phyloP scores from a whole-genome alignment of 1,284 basidiomycete genomes.

The Heliocybe sulcata region DNA sequence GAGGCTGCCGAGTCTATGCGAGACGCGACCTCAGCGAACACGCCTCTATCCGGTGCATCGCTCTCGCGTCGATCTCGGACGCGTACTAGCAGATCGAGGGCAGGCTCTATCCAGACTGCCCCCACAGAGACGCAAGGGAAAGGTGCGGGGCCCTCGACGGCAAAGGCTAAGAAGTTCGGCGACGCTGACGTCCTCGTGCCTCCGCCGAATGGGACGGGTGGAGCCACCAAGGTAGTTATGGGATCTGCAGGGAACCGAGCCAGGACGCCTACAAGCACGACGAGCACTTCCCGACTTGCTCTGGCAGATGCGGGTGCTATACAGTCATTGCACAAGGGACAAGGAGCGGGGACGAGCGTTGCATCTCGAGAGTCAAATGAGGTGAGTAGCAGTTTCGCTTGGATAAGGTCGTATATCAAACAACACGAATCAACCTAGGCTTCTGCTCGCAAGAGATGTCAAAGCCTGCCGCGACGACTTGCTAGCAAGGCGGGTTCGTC shows the following conservation, averaged over 20 bases:
- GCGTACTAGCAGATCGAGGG: slow-evolving; percentile 21
- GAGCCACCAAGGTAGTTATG: background rate
- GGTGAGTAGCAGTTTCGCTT: background rate
- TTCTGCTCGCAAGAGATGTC: background rate
- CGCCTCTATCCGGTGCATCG: background rate
- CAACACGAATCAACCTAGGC: background rate
- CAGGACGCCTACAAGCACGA: background rate
- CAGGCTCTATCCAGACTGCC: slow-evolving; percentile 6
- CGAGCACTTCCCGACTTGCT: background rate
- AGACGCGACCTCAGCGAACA: background rate
- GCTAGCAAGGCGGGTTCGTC: slow-evolving; percentile 10
- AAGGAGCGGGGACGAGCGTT: too few relatives aligned
- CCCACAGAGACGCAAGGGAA: background rate
- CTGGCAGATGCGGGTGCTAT: background rate
- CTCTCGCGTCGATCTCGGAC: slow-evolving; percentile 22
- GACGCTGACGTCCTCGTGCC: background rate
- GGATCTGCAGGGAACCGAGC: background rate
- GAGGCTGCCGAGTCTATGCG: background rate
- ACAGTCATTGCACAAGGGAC: too few relatives aligned
- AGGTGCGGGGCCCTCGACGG: background rate
- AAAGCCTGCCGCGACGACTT: background rate
- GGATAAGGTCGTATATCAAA: background rate
- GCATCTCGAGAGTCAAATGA: background rate
- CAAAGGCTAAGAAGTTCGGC: background rate
- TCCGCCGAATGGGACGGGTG: background rate